Evolutionary conservation across 768 basidiomycete genomes (phyloP).

Genomic region (Trametes meyenii): DNA sequence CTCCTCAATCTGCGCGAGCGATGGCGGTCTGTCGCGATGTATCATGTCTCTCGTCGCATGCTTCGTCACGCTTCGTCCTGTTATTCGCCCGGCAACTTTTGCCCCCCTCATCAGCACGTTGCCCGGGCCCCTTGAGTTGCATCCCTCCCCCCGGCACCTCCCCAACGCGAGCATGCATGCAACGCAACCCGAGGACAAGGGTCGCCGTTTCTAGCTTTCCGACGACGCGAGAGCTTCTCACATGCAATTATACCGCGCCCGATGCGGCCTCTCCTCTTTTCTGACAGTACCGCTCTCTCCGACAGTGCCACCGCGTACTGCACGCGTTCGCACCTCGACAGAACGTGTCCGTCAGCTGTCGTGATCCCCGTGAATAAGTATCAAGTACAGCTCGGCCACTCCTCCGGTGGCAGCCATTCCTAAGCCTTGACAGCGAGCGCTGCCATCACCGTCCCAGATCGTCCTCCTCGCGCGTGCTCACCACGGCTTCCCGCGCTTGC

Average conservation of each 20-base stretch:
- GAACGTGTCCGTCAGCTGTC: conserved; percentile 4
- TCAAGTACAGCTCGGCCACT: not conserved
- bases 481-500: no score
- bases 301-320: not conserved
- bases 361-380: no score
- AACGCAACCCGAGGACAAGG: not conserved
- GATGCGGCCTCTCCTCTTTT: not conserved
- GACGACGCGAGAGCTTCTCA: no score
- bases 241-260: no score
- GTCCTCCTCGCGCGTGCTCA: no score
- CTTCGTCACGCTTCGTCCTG: not conserved
- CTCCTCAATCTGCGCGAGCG: not conserved
- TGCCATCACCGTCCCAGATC: no score
- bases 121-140: not conserved
- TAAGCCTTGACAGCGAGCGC: no score
- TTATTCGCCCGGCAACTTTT: not conserved
- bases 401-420: no score
- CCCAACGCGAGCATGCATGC: not conserved
- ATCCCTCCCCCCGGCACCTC: no score
- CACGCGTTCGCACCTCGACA: conserved; percentile 6
- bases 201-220: not conserved
- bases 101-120: not conserved
- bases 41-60: not conserved
- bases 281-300: not conserved
- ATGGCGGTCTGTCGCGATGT: not conserved